A percentile compares a stretch with the other conserved stretches of the same genome.
Evolutionary conservation across 1,284 basidiomycete genomes (phyloP).

Genomic region (Termitomyces sp.): DNA sequence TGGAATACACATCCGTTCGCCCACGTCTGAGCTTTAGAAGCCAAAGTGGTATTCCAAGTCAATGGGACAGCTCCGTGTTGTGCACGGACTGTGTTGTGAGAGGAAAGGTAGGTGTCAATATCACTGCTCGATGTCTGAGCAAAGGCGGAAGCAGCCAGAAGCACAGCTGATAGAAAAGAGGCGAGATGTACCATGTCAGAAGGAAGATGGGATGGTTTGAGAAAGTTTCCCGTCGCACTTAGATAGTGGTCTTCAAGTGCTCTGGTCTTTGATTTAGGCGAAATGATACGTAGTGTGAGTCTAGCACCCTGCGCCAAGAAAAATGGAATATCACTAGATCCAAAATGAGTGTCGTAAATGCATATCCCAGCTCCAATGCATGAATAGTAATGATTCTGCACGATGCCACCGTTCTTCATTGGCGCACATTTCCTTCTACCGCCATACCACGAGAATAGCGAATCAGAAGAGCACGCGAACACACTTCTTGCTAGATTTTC

Average conservation of each 20-base stretch:
- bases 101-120: conserved; percentile 42
- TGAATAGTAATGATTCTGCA: background rate
- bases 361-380: background rate
- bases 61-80: conserved; percentile 56
- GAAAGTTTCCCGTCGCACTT: conserved; percentile 4
- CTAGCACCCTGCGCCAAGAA: background rate
- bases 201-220: conserved; percentile 22
- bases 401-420: background rate
- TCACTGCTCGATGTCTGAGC: conserved; percentile 32
- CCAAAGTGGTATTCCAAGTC: conserved; percentile 52
- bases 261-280: conserved; percentile 5
- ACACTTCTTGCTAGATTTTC: background rate
- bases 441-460: background rate
- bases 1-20: conserved; percentile 55
- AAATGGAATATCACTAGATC: background rate
- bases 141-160: conserved; percentile 39
- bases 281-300: background rate
- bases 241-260: background rate
- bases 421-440: background rate
- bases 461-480: background rate
- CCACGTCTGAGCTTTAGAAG: conserved; percentile 57
- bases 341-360: background rate
- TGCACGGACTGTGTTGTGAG: conserved; percentile 56
- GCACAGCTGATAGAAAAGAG: conserved; percentile 32
- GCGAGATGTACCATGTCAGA: conserved; percentile 36